These are phyloP conservation scores for Omphalotus olearius DNA, from an alignment of 1,284 basidiomycete genomes.

Conservation along the genomic window DNA sequence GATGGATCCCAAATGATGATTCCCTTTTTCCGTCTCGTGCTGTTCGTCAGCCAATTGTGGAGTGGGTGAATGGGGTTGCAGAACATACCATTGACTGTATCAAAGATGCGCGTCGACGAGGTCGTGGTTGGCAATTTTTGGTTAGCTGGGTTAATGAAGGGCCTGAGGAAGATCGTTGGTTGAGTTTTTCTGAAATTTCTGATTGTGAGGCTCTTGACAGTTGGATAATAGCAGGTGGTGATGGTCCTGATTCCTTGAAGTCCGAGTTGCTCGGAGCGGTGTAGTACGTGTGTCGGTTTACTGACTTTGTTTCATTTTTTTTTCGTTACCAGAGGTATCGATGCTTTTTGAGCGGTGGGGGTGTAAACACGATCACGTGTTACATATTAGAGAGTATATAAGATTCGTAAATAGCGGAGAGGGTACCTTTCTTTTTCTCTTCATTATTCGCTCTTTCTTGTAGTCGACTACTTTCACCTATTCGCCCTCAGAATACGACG, in stretches of 20 bases:
- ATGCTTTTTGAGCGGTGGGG: neutral
- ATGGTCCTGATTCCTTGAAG: slow-evolving; percentile 2
- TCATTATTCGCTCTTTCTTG: too few relatives aligned
- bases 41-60: neutral
- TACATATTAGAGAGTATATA: neutral
- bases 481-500: too few relatives aligned
- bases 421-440: too few relatives aligned
- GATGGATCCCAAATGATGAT: slow-evolving; percentile 11
- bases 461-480: too few relatives aligned
- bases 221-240: slow-evolving; percentile 9
- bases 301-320: neutral
- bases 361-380: neutral
- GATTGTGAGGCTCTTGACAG: slow-evolving; percentile 15
- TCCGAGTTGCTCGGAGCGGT: neutral
- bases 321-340: neutral
- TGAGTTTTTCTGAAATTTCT: slow-evolving; percentile 15
- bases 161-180: slow-evolving; percentile 12
- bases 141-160: slow-evolving; percentile 12
- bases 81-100: slow-evolving; percentile 10
- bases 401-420: too few relatives aligned
- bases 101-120: slow-evolving; percentile 1
- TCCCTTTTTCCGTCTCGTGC: slow-evolving; percentile 2
- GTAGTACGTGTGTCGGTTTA: neutral
- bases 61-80: neutral
- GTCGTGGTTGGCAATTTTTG: slow-evolving; percentile 8